These are phyloP conservation scores for Jaltomata sinuosa DNA, from an alignment of 257 asterid species.

Conservation along the genomic window DNA sequence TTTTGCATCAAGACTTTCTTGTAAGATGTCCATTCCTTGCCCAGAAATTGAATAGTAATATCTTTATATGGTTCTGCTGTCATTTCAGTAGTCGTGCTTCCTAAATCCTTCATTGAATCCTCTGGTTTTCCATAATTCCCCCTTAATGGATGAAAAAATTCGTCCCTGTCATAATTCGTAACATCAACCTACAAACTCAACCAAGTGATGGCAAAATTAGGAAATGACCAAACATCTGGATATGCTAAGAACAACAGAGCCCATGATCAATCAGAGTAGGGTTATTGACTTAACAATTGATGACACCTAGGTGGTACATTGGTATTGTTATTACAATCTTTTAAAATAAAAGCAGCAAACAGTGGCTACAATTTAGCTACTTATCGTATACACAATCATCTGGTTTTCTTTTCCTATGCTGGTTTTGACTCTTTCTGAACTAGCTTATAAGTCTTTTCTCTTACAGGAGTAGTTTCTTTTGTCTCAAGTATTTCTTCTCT, in stretches of 20 bases:
- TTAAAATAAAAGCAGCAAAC: background rate
- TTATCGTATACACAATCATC: background rate
- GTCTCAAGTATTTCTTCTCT: background rate
- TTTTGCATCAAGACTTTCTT: slow-evolving; percentile 64
- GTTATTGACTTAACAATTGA: background rate
- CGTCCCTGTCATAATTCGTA: slow-evolving; percentile 14
- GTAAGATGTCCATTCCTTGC: slow-evolving; percentile 58
- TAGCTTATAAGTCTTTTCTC: background rate
- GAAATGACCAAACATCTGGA: background rate
- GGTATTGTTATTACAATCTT: background rate
- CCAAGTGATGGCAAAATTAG: background rate
- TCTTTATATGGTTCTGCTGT: slow-evolving; percentile 12
- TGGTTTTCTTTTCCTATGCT: background rate
- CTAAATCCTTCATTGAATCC: slow-evolving; percentile 13
- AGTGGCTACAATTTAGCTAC: background rate
- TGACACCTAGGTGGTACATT: background rate
- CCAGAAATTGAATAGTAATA: slow-evolving; percentile 14
- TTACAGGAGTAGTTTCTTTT: background rate
- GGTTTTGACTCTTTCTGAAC: background rate
- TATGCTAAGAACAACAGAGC: background rate
- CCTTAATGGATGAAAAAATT: slow-evolving; percentile 59
- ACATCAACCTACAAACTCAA: slow-evolving; percentile 41
- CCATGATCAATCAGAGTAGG: background rate
- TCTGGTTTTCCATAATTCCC: slow-evolving; percentile 20
- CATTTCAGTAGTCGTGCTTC: slow-evolving; percentile 15